phyloP scores from a whole-genome alignment of 108 stramenopile species.

The Skeletonema grethae region DNA sequence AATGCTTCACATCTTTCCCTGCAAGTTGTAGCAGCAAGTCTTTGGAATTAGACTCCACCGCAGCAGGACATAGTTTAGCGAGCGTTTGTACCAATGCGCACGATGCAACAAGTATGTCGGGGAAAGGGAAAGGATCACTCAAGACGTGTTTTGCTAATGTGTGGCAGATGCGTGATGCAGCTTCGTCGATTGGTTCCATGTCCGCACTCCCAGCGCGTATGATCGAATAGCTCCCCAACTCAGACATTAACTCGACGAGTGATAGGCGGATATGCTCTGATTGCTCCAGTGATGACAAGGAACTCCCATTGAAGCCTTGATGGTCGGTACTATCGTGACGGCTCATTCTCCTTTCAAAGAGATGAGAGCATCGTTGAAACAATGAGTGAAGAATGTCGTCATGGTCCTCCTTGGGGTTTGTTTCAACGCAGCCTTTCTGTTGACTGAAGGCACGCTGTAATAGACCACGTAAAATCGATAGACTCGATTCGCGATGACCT shows the following conservation, averaged over 20 bases:
- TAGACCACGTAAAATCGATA: conserved; percentile 26
- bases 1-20: conserved; percentile 22
- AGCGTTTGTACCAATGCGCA: conserved; percentile 31
- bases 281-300: conserved; percentile 19
- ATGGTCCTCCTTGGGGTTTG: neutral
- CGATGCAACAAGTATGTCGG: conserved; percentile 37
- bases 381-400: neutral
- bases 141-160: conserved; percentile 29
- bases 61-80: conserved; percentile 21
- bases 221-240: conserved; percentile 24
- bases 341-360: conserved; percentile 30
- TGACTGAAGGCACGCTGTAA: conserved; percentile 9
- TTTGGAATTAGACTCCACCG: conserved; percentile 20
- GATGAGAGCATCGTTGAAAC: conserved; percentile 16
- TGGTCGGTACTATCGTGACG: conserved; percentile 8
- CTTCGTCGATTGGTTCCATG: conserved; percentile 7
- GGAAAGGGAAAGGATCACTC: conserved; percentile 33
- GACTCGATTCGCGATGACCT: conserved; percentile 45
- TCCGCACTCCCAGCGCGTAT: neutral
- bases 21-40: conserved; percentile 26
- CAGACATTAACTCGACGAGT: conserved; percentile 36
- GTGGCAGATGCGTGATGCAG: conserved; percentile 29
- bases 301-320: conserved; percentile 2
- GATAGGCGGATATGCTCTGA: conserved; percentile 45
- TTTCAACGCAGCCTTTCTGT: neutral